phyloP scores from a whole-genome alignment of 345 rosid species.

The Citrus australasica region DNA sequence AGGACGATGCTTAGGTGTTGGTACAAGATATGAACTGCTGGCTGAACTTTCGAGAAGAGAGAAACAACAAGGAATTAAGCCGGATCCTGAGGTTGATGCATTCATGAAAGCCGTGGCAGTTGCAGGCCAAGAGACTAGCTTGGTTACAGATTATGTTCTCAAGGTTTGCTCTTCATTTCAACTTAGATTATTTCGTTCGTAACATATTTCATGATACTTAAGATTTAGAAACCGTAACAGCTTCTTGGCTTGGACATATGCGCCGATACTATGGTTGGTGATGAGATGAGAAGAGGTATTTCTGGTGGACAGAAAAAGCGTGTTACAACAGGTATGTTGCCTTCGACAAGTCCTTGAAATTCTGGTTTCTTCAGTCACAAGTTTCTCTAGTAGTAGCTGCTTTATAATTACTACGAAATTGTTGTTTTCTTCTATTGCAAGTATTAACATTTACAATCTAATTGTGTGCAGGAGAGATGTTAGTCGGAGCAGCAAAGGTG shows the following conservation, averaged over 20 bases:
- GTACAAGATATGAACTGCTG: slow-evolving; percentile 59
- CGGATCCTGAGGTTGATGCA: slow-evolving; percentile 78
- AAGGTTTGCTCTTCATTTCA: slow-evolving; percentile 41
- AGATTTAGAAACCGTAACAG: slow-evolving; percentile 24
- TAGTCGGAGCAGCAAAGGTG: slow-evolving; percentile 88
- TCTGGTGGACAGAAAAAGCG: slow-evolving; percentile 88
- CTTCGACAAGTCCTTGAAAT: background rate
- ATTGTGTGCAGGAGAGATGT: slow-evolving; percentile 73
- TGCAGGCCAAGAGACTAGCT: slow-evolving; percentile 60
- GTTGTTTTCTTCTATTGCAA: background rate
- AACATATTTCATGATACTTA: background rate
- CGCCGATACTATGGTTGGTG: slow-evolving; percentile 72
- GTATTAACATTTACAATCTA: background rate
- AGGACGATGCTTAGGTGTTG: slow-evolving; percentile 75
- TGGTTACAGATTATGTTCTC: slow-evolving; percentile 72
- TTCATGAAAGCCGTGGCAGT: slow-evolving; percentile 73
- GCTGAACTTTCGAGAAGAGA: slow-evolving; percentile 81
- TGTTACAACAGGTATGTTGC: slow-evolving; percentile 61
- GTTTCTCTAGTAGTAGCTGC: background rate
- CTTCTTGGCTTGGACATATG: slow-evolving; percentile 74
- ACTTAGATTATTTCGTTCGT: background rate
- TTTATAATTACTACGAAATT: background rate
- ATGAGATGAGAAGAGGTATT: slow-evolving; percentile 76
- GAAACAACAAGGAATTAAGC: slow-evolving; percentile 60
- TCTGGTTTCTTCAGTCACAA: background rate